Evolutionary conservation across 345 rosid genomes (phyloP).

Genomic region (Psidium guajava): DNA sequence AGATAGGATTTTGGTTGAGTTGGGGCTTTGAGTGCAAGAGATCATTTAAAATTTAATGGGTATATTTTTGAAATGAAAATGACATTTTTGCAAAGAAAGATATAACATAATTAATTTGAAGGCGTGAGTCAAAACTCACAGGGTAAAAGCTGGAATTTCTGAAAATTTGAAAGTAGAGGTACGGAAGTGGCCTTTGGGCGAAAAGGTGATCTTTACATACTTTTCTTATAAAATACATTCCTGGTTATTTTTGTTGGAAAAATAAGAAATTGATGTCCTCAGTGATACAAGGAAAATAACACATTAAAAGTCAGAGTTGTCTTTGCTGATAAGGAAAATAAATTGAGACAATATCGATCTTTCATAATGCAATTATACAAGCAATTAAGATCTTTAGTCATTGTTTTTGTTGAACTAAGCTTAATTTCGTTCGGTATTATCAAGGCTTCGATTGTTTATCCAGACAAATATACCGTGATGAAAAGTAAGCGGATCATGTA

Average conservation of each 20-base stretch:
- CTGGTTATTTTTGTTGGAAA: neutral
- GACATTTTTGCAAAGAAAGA: neutral
- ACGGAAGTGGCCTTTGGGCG: neutral
- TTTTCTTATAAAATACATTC: neutral
- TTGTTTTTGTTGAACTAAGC: neutral
- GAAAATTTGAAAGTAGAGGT: neutral
- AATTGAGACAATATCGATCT: neutral
- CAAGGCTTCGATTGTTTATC: neutral
- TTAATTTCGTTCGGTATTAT: neutral
- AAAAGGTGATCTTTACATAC: neutral
- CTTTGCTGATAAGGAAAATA: neutral
- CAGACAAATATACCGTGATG: neutral
- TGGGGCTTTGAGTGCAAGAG: neutral
- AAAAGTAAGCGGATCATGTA: neutral
- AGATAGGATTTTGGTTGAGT: neutral
- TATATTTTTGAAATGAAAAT: neutral
- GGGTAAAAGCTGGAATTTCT: neutral
- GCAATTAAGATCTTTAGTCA: neutral
- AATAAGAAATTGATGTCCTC: neutral
- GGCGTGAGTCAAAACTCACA: neutral
- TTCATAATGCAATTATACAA: neutral
- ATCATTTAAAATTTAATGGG: neutral
- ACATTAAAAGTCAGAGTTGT: too few relatives aligned
- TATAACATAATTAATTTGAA: too few relatives aligned
- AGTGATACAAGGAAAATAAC: neutral